Conservation (phyloP, 129 eudicot species). For the Dittrichia graveolens region DNA sequence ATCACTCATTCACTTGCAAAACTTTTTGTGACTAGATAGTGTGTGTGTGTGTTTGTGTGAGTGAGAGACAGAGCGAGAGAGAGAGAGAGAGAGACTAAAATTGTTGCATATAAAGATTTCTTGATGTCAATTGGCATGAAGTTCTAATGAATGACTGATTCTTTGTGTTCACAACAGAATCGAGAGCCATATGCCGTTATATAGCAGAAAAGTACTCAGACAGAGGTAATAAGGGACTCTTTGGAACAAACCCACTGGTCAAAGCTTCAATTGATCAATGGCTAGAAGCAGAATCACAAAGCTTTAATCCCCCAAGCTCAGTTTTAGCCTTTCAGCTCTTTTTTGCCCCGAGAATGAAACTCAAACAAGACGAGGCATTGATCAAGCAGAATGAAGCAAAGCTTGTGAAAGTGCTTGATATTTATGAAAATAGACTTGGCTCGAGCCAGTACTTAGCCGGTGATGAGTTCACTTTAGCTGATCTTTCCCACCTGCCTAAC, state of each 20-base stretch:
- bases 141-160: background rate
- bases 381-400: conserved; percentile 66
- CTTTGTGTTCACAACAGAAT: conserved; percentile 46
- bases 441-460: conserved; percentile 68
- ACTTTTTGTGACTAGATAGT: too few relatives aligned
- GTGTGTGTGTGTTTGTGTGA: too few relatives aligned
- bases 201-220: conserved; percentile 54
- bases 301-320: conserved; percentile 64
- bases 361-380: conserved; percentile 63
- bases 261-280: conserved; percentile 89
- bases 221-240: conserved; percentile 60
- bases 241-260: conserved; percentile 57
- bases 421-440: conserved; percentile 69
- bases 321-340: conserved; percentile 63
- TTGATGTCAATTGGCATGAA: background rate
- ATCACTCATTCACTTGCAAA: too few relatives aligned
- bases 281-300: conserved; percentile 87
- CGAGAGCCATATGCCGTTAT: conserved; percentile 77
- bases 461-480: conserved; percentile 74
- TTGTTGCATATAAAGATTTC: too few relatives aligned
- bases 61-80: too few relatives aligned
- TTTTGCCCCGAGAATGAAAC: conserved; percentile 69
- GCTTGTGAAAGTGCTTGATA: conserved; percentile 73
- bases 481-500: conserved; percentile 80
- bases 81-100: too few relatives aligned